Base-by-base conservation (phyloP, 306 rosid genomes). In the Oemleria cerasiformis region DNA sequence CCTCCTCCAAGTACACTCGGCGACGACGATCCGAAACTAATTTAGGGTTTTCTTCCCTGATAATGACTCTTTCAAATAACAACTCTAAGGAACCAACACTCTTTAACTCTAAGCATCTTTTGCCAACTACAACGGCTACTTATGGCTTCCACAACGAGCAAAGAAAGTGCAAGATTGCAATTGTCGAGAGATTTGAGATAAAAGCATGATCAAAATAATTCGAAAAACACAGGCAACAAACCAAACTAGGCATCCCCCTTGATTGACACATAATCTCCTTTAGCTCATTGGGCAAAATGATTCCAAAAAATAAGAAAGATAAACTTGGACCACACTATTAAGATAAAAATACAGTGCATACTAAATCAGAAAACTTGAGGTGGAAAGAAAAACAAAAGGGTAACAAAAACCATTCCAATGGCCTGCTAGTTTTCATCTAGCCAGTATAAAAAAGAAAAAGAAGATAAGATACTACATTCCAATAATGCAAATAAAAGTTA, bases 341-440 rank as follows among this genome's bases (percentile, higher is more conserved):
- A 69, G 14, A 4, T 20, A 16, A 13, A 68, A 53, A n/a, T n/a
- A 40, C 14, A 40, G 23, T 4, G 38, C 73, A 5, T 19, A 8
- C 15, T 49, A 43, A 13, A 53, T 51, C 62, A 19, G 8, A 20
- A 54, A 23, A 41, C 23, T 59, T 16, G 3, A 14, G 39, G 39
- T 5, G 12, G 25, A 23, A 23, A 21, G 12, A 56, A 12, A 7
- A 12, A 48, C 17, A 48, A 15, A 9, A 9, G 11, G 12, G 64
- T 16, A 54, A 40, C 73, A 54, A 69, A 47, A 54, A 69, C 40
- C 73, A 54, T 53, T 40, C 53, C 51, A 21, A 69, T 39, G 51
- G 62, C 45, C 42, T 19, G 51, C 50, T 13, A 54, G 43, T 40
- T 39, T 56, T 34, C n/a, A 65, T 40, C 50, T 20, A 38, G 21